These are phyloP conservation scores for Eucalyptus cladocalyx DNA, from an alignment of 345 rosid species.

Conservation along the genomic window DNA sequence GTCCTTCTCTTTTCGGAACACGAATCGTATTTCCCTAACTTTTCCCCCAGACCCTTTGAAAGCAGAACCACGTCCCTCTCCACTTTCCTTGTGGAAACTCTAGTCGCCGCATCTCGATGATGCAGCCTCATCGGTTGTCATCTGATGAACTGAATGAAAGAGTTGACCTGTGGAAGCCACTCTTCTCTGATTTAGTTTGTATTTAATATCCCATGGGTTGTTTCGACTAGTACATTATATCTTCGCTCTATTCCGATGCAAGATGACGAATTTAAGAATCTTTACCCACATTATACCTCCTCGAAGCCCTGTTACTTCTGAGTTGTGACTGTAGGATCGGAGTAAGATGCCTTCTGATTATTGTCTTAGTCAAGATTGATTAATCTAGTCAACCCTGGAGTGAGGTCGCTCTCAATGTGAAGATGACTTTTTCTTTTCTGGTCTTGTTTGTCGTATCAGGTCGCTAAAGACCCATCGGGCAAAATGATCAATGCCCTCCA, in stretches of 20 bases:
- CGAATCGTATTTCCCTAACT: neutral
- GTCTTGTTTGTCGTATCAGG: constrained; percentile 23
- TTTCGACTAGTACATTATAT: neutral
- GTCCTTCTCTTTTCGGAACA: neutral
- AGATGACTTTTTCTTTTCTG: neutral
- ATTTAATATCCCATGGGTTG: neutral
- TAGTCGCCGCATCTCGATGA: neutral
- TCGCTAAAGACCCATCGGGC: constrained; percentile 83
- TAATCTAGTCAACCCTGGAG: neutral
- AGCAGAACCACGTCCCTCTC: neutral
- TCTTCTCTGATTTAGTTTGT: neutral
- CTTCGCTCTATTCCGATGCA: neutral
- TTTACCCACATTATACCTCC: neutral
- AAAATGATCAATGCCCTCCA: constrained; percentile 76
- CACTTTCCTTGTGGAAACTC: neutral
- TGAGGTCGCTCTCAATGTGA: neutral
- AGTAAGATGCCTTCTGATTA: neutral
- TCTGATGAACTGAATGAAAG: neutral
- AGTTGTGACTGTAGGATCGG: neutral
- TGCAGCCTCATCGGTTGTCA: neutral
- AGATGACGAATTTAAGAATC: neutral
- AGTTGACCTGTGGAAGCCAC: neutral
- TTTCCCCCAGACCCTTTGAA: neutral
- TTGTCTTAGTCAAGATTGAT: neutral
- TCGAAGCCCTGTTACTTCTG: neutral